These are phyloP conservation scores for Carex cristatella DNA, from an alignment of 176 grass and related monocot genomes.

Conservation along the genomic window DNA sequence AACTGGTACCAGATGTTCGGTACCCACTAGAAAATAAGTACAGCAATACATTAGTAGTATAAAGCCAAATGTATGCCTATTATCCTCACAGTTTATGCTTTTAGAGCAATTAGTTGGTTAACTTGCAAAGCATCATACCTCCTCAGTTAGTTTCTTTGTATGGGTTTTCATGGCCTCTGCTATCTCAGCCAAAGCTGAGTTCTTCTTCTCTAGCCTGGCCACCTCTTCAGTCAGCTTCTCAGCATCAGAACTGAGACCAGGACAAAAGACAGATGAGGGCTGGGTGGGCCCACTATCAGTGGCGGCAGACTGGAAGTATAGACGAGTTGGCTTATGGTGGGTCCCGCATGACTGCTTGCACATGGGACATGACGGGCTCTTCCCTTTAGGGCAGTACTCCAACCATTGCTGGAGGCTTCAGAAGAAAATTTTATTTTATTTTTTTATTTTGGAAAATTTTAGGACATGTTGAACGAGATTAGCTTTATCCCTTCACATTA, in stretches of 20 bases:
- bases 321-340: conserved; percentile 50
- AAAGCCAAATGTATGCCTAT: not conserved
- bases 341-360: conserved; percentile 75
- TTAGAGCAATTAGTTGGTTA: not conserved
- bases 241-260: conserved; percentile 2
- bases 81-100: not conserved
- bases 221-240: conserved; percentile 54
- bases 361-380: conserved; percentile 80
- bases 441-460: not conserved
- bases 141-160: conserved; percentile 43
- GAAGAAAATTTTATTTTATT: not conserved
- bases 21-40: not conserved
- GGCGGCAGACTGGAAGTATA: conserved; percentile 78
- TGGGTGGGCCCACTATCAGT: conserved; percentile 18
- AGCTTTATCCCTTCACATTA: not conserved
- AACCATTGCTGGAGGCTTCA: conserved; percentile 89
- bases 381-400: conserved; percentile 79
- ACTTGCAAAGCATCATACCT: conserved; percentile 27
- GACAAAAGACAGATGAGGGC: not conserved
- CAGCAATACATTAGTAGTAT: not conserved
- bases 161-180: conserved; percentile 44
- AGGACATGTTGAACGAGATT: not conserved
- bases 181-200: conserved; percentile 28
- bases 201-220: conserved; percentile 52
- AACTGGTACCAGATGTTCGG: too few species aligned